Conservation (phyloP, 305 asterid species). For the Fraxinus greggii region DNA sequence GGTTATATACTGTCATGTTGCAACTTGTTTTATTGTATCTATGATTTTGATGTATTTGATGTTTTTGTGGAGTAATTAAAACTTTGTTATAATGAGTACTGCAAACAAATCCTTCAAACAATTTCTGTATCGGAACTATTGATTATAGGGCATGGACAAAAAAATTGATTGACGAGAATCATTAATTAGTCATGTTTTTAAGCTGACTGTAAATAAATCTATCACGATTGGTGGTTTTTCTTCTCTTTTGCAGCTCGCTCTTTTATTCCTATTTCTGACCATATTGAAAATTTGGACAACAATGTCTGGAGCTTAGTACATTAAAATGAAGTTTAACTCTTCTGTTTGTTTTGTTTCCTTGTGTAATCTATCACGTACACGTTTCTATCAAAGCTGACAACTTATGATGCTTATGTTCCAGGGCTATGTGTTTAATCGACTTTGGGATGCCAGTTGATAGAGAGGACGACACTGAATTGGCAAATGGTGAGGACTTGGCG, state of each 20-base stretch:
- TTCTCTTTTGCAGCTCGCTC: not conserved
- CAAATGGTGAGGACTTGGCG: conserved; percentile 20
- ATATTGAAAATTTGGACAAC: not conserved
- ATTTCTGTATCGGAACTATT: not conserved
- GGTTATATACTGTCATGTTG: not conserved
- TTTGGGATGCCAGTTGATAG: conserved; percentile 45
- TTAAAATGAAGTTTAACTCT: not conserved
- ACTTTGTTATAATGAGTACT: not conserved
- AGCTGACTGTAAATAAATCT: not conserved
- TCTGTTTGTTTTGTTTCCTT: not conserved
- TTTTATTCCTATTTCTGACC: not conserved
- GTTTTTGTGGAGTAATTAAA: not conserved
- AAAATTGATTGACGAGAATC: not conserved
- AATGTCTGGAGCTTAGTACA: not conserved
- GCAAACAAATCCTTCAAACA: not conserved
- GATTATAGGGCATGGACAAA: not conserved
- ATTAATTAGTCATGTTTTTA: not conserved
- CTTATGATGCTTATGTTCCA: conserved; percentile 15
- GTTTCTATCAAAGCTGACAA: not conserved
- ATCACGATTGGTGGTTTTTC: not conserved
- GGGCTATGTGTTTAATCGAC: conserved; percentile 58
- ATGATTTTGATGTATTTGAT: not conserved
- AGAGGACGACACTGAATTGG: conserved; percentile 31
- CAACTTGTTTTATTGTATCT: not conserved
- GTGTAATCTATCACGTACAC: not conserved